Base-by-base conservation (phyloP, 805 yeast genomes). In the Tetrapisispora nanseiensis region DNA sequence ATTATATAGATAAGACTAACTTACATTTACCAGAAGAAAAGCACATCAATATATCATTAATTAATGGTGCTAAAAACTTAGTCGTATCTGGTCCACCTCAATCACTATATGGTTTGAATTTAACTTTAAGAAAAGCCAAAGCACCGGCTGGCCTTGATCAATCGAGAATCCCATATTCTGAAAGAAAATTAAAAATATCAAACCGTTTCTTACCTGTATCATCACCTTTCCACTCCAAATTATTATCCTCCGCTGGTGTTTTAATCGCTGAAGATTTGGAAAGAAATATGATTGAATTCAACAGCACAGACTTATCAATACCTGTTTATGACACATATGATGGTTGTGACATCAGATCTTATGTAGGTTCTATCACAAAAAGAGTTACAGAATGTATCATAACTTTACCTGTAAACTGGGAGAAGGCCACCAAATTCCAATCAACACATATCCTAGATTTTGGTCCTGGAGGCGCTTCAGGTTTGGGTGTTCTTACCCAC, bases 401-500 rank as follows among this genome's bases (percentile, higher is more conserved):
- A 41, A 80, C 79, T 58, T 74, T 86, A 57, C 86, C 95, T 34
- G 99, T 92, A 50, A 75, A 85, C 67, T 92, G 99, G 99, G 97
- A 92, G 69, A 51, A 54, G 23, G 94, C 97, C 24, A 89, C 97
- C 29, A 62, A 76, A 51, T 86, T 85, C 63, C 63, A 75, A 37
- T 75, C 92, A 22, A 84, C 97, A 37, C 98, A 92, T 63, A 76
- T 92, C 55, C 65, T 92, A 48, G 99, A 92, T 68, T 92, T 92
- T 56, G 99, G 99, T 62, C 99, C 98, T 48, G 98, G 99, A 67
- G 97, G 97, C 55, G 80, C 86, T 30, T 85, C 97, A 35, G 99
- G 98, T 56, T 73, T 92, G 52, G 98, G 98, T 68, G 84, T 84
- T 48, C 74, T 92, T 55, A 92, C 98, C 44, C 96, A 87, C 68